These are phyloP conservation scores for Verticillium dahliae DNA, from an alignment of 2,329 filamentous ascomycete genomes.

Conservation along the genomic window DNA sequence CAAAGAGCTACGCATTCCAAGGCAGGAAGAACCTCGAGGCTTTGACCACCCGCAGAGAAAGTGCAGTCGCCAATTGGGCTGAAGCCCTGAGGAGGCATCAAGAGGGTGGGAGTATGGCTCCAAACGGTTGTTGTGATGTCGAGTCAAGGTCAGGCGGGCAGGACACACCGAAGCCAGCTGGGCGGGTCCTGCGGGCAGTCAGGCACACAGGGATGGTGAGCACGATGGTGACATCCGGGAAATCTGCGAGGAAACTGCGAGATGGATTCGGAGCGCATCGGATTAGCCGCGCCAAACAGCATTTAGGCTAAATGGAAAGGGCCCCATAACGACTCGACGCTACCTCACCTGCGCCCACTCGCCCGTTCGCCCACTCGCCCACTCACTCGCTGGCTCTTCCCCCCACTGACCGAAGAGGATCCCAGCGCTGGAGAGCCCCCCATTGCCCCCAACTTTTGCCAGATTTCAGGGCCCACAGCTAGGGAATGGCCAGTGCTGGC, in stretches of 20 bases:
- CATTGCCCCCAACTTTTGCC: not conserved
- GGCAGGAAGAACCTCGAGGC: not conserved
- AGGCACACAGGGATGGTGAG: not conserved
- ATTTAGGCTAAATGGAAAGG: constrained; percentile 10
- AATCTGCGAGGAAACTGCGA: not conserved
- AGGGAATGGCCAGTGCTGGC: not conserved
- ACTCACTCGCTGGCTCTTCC: not conserved
- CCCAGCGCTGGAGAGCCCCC: not conserved
- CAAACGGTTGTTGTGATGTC: not conserved
- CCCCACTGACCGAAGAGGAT: not conserved
- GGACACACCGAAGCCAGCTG: not conserved
- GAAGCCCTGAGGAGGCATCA: too few species aligned
- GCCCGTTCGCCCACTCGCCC: not conserved
- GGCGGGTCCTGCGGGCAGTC: too few species aligned
- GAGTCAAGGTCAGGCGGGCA: not conserved
- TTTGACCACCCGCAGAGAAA: not conserved
- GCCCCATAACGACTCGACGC: not conserved
- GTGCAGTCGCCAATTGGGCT: too few species aligned
- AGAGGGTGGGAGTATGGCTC: not conserved
- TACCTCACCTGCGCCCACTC: not conserved
- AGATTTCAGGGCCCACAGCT: not conserved
- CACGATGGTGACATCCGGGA: not conserved
- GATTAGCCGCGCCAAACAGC: constrained; percentile 8
- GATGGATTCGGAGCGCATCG: not conserved
- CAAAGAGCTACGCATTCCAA: not conserved